Conservation (phyloP, 768 basidiomycete genomes). For the Leccinellum albellum region DNA sequence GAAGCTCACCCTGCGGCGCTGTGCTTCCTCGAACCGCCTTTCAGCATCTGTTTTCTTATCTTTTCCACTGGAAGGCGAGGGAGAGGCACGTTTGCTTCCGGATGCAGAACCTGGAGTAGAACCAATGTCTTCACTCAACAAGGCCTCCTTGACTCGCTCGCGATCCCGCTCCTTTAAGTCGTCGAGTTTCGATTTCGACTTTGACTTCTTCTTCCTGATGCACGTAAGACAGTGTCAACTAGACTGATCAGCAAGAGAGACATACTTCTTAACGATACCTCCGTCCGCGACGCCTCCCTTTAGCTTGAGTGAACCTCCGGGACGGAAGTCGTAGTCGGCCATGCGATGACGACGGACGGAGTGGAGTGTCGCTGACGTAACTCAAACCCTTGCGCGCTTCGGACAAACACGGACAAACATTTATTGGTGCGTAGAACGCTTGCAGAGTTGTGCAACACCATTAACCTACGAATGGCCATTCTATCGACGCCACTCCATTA, state of each 20-base stretch:
- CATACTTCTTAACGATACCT: slow-evolving; percentile 80
- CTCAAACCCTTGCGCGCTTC: slow-evolving; percentile 5
- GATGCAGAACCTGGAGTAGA: slow-evolving; percentile 41
- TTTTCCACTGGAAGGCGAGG: slow-evolving; percentile 45
- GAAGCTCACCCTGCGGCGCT: slow-evolving; percentile 66
- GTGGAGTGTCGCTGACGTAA: slow-evolving; percentile 31
- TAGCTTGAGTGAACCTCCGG: slow-evolving; percentile 86
- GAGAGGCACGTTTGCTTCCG: slow-evolving; percentile 59
- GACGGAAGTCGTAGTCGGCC: slow-evolving; percentile 82
- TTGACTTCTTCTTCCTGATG: slow-evolving; percentile 78
- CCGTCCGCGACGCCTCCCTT: slow-evolving; percentile 80
- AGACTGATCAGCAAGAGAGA: slow-evolving; percentile 2
- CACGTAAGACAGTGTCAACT: slow-evolving; percentile 7
- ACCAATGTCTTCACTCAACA: slow-evolving; percentile 46
- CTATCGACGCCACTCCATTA: slow-evolving; percentile 69
- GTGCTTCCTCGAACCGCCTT: slow-evolving; percentile 83
- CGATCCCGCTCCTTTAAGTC: slow-evolving; percentile 42
- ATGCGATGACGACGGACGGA: slow-evolving; percentile 37
- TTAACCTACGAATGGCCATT: slow-evolving; percentile 56
- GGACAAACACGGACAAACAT: slow-evolving; percentile 27
- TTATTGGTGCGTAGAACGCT: background rate
- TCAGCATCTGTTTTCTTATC: slow-evolving; percentile 83
- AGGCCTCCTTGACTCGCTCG: slow-evolving; percentile 44
- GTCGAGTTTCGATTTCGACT: slow-evolving; percentile 60
- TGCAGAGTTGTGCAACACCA: background rate